Base-by-base conservation (phyloP, 2,329 filamentous ascomycete genomes). In the Rutstroemia sydowiana region DNA sequence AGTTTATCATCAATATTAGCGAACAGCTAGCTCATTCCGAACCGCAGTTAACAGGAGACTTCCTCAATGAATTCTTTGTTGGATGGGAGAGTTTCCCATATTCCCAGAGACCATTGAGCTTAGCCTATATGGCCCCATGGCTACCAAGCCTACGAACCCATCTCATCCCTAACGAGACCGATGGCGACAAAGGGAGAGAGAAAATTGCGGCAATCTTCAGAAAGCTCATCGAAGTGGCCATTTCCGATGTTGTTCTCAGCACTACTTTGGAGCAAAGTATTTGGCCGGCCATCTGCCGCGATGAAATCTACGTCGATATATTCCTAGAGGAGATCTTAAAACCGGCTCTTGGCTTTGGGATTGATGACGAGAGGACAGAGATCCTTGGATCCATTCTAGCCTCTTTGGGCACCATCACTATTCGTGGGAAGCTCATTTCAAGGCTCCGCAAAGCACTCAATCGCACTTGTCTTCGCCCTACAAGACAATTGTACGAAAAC, bases 71-170 rank as follows among this genome's bases (percentile, higher is more conserved):
- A 60, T 87, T 87, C 62, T 86, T 87, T 53, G 80, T 85, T 21
- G 81, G 82, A 16, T 87, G 83, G 83, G 81, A 84, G 58, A 84
- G 81, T 60, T 82, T 85, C 59, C 76, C 79, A 1, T 78, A 83
- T 31, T 78, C 84, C 51, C 83, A 87, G 62, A 81, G 83, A 58
- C 79, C 82, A 1, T 64, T 86, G 21, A 84, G 81, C 58, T 71
- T 87, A 28, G 77, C 81, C 5, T 87, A 87, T 62, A 84, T 87
- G 78, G 79, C 82, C 5, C 83, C 83, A 2, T 87, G 83, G 83
- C 70, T 87, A 34, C 73, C 77, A 5, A 77, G 81, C 11, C 67
- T 87, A 31, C 76, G 82, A 44, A 79, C 75, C 2, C 75, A 76
- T 50, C 72, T 86, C 3, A 68, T 87, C 16, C 71, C 76, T 3